A percentile compares a stretch with the other conserved stretches of the same genome.
Evolutionary conservation across 768 basidiomycete genomes (phyloP).

Genomic region (Grammothele lineata): DNA sequence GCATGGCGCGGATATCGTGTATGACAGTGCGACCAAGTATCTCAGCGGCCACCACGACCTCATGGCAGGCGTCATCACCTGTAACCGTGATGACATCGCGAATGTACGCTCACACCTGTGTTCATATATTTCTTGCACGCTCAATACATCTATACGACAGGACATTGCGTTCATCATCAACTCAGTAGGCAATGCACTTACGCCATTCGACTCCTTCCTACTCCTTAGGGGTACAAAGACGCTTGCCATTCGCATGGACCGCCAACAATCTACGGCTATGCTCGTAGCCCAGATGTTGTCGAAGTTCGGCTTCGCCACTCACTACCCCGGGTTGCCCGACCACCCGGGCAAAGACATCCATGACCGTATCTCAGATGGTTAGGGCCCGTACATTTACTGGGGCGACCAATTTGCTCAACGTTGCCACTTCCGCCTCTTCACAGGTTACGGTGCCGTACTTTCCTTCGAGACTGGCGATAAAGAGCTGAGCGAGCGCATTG

Average conservation of each 20-base stretch:
- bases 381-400: neutral
- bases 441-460: slow-evolving; percentile 78
- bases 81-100: slow-evolving; percentile 86
- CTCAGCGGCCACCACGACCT: slow-evolving; percentile 97
- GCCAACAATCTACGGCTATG: slow-evolving; percentile 80
- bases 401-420: neutral
- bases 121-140: slow-evolving; percentile 12
- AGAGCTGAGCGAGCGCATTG: slow-evolving; percentile 84
- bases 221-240: slow-evolving; percentile 95
- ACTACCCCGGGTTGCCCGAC: slow-evolving; percentile 84
- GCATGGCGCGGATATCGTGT: slow-evolving; percentile 94
- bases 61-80: slow-evolving; percentile 95
- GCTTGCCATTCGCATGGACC: slow-evolving; percentile 91
- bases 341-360: slow-evolving; percentile 90
- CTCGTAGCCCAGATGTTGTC: slow-evolving; percentile 85
- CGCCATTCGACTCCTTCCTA: slow-evolving; percentile 95
- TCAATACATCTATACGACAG: slow-evolving; percentile 33
- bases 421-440: too few relatives aligned
- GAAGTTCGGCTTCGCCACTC: slow-evolving; percentile 79
- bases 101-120: too few relatives aligned
- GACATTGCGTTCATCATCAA: slow-evolving; percentile 91
- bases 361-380: slow-evolving; percentile 80
- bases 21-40: slow-evolving; percentile 98
- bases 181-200: slow-evolving; percentile 87
- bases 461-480: slow-evolving; percentile 94